Evolutionary conservation across 371 early-diverging fungal genomes (phyloP).

Genomic region (Pancytospora epiphaga): DNA sequence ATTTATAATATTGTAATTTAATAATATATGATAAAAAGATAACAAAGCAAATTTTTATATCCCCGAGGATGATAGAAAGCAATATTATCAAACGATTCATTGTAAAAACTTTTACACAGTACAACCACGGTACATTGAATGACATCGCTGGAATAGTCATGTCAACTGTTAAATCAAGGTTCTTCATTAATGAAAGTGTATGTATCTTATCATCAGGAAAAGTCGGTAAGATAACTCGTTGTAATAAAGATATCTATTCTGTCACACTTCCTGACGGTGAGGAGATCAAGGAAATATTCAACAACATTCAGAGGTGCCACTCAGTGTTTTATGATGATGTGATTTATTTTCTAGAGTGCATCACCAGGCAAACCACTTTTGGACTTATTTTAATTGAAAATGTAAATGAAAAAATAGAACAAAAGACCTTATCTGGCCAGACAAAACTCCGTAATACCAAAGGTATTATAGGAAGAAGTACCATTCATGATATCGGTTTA

Average conservation of each 20-base stretch:
- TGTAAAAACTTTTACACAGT: conserved; percentile 36
- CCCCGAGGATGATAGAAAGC: conserved; percentile 47
- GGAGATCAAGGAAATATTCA: conserved; percentile 30
- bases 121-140: conserved; percentile 21
- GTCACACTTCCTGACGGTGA: not conserved
- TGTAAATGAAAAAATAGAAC: conserved; percentile 44
- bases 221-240: conserved; percentile 24
- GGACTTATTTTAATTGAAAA: conserved; percentile 44
- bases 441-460: no score
- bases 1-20: no score
- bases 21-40: no score
- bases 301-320: conserved; percentile 30
- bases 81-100: conserved; percentile 42
- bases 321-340: conserved; percentile 38
- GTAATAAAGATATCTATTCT: conserved; percentile 23
- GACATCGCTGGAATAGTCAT: conserved; percentile 31
- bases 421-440: no score
- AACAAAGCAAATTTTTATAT: not conserved
- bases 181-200: conserved; percentile 46
- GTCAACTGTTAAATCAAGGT: conserved; percentile 19
- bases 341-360: conserved; percentile 34
- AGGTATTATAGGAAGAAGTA: not conserved
- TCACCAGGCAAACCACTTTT: conserved; percentile 43
- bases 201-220: conserved; percentile 31
- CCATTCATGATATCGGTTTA: not conserved